Evolutionary conservation across 2,329 filamentous ascomycete genomes (phyloP).

Genomic region (Geosmithia flava): DNA sequence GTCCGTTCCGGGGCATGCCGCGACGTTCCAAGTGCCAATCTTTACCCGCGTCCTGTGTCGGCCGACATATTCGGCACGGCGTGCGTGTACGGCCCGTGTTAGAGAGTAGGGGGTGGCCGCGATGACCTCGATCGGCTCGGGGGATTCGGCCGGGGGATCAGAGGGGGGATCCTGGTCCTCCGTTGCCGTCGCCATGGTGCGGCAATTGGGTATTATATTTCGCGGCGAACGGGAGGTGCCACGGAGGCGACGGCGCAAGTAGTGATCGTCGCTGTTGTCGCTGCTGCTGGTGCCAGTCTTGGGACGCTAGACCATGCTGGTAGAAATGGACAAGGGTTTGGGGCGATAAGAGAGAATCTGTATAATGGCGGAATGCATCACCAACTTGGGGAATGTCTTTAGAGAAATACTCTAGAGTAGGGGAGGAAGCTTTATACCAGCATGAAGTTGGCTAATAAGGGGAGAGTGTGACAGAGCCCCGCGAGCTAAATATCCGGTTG

Average conservation of each 20-base stretch:
- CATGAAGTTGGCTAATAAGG: neutral
- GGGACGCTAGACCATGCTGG: slow-evolving; percentile 19
- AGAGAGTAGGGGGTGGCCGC: slow-evolving; percentile 39
- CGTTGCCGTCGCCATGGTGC: slow-evolving; percentile 12
- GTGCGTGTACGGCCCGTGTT: slow-evolving; percentile 55
- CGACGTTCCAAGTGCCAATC: slow-evolving; percentile 92
- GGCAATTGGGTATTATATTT: neutral
- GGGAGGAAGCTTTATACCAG: neutral
- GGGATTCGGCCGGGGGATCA: slow-evolving; percentile 15
- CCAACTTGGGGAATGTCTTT: neutral
- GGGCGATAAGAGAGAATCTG: neutral
- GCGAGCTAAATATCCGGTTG: neutral
- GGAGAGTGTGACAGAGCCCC: neutral
- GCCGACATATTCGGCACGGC: slow-evolving; percentile 68
- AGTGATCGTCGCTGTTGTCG: slow-evolving; percentile 1
- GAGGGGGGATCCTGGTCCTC: slow-evolving; percentile 10
- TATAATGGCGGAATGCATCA: neutral
- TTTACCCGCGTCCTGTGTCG: slow-evolving; percentile 70
- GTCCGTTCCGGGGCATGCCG: slow-evolving; percentile 70
- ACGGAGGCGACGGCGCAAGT: neutral
- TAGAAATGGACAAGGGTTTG: slow-evolving; percentile 3
- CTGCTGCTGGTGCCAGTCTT: slow-evolving; percentile 8
- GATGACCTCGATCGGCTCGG: slow-evolving; percentile 28
- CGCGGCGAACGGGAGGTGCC: neutral
- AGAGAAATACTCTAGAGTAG: neutral